A percentile compares a stretch with the other conserved stretches of the same genome.
phyloP scores from a whole-genome alignment of 2,329 filamentous ascomycete species.

The Calcarisporium arbuscula region DNA sequence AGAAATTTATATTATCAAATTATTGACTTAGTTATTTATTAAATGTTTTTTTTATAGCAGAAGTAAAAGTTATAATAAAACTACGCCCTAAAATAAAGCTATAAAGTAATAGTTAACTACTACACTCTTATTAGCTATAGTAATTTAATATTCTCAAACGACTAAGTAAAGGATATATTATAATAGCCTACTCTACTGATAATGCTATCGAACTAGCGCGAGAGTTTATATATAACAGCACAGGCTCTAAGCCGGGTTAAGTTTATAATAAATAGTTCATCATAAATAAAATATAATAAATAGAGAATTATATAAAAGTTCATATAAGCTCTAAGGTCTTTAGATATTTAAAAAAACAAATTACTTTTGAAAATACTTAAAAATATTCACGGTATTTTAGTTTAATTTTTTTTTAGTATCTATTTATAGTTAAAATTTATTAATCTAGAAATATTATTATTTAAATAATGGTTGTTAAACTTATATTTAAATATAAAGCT shows the following conservation, averaged over 20 bases:
- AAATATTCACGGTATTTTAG: neutral
- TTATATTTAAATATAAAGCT: too few relatives aligned
- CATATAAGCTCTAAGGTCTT: neutral
- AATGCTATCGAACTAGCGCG: too few relatives aligned
- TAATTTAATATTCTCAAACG: neutral
- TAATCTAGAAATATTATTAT: neutral
- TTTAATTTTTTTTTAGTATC: constrained; percentile 1
- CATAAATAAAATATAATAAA: neutral
- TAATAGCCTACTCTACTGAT: too few relatives aligned
- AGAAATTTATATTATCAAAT: neutral
- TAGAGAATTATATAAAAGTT: neutral
- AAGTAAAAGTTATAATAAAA: too few relatives aligned
- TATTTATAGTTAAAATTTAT: neutral
- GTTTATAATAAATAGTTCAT: neutral
- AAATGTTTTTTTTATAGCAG: too few relatives aligned
- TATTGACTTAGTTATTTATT: too few relatives aligned
- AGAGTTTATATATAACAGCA: neutral
- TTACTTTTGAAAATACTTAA: neutral
- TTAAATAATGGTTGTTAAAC: too few relatives aligned
- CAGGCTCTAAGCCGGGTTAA: neutral
- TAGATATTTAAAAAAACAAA: neutral
- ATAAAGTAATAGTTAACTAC: neutral
- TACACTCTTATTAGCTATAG: neutral
- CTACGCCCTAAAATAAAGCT: neutral
- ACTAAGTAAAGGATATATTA: neutral